These are phyloP conservation scores for Serpula lacrymans DNA, from an alignment of 768 basidiomycete species.

Conservation along the genomic window DNA sequence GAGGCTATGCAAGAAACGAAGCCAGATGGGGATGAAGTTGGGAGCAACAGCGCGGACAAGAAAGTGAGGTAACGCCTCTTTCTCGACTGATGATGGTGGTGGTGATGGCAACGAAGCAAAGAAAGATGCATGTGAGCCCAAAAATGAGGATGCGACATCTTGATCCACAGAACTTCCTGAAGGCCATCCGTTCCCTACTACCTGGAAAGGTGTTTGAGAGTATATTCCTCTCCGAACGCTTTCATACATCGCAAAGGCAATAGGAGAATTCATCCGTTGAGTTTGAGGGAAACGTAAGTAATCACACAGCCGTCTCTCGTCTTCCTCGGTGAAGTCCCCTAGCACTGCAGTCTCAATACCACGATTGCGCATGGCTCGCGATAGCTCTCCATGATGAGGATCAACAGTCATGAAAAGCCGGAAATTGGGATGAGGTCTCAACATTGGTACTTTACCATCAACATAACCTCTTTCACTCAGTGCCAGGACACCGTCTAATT, in stretches of 20 bases:
- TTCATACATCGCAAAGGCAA: conserved; percentile 23
- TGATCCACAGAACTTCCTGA: conserved; percentile 46
- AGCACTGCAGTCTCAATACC: conserved; percentile 79
- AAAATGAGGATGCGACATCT: conserved; percentile 41
- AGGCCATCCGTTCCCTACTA: conserved; percentile 18
- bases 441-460: conserved; percentile 65
- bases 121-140: conserved; percentile 39
- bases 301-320: conserved; percentile 43
- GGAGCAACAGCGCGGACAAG: conserved; percentile 33
- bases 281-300: conserved; percentile 46
- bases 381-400: conserved; percentile 88
- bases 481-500: conserved; percentile 75
- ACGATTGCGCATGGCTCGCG: conserved; percentile 97
- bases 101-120: no score
- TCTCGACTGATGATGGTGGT: no score
- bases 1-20: not conserved
- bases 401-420: conserved; percentile 93
- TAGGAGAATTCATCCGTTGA: not conserved
- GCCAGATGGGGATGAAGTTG: conserved; percentile 8
- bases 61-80: conserved; percentile 32
- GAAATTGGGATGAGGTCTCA: conserved; percentile 85
- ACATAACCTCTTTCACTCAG: conserved; percentile 89
- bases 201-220: not conserved
- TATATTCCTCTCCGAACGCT: conserved; percentile 34
- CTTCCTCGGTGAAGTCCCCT: conserved; percentile 37